Conservation (phyloP, 352 stramenopile genomes). For the Globisporangium abappressorium region DNA sequence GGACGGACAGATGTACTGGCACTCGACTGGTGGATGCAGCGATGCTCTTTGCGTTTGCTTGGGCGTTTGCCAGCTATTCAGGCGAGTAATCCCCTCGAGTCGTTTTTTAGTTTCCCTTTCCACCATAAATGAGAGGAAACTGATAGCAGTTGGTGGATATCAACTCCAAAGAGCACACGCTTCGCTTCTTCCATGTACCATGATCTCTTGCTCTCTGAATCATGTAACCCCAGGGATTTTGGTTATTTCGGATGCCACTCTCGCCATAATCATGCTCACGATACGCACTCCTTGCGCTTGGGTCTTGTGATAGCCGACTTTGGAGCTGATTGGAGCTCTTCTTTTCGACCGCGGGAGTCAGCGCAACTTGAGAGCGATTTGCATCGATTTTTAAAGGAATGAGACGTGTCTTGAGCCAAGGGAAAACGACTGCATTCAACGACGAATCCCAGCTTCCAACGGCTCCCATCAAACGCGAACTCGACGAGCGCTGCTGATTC, state of each 20-base stretch:
- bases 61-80: neutral
- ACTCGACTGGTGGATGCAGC: constrained; percentile 1
- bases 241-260: neutral
- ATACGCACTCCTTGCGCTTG: neutral
- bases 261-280: neutral
- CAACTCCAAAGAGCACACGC: neutral
- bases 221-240: neutral
- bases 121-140: neutral
- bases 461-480: constrained; percentile 1
- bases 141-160: neutral
- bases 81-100: neutral
- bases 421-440: neutral
- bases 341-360: neutral
- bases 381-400: neutral
- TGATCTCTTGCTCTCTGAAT: neutral
- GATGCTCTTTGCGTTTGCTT: neutral
- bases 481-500: neutral
- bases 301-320: neutral
- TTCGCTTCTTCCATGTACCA: neutral
- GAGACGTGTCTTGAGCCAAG: neutral
- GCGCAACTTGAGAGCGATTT: neutral
- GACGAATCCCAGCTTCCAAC: neutral
- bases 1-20: neutral
- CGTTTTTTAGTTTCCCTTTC: constrained; percentile 1
- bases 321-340: neutral